phyloP scores from a whole-genome alignment of 371 early-diverging fungal genomes.

The Nematocida ironsii region DNA sequence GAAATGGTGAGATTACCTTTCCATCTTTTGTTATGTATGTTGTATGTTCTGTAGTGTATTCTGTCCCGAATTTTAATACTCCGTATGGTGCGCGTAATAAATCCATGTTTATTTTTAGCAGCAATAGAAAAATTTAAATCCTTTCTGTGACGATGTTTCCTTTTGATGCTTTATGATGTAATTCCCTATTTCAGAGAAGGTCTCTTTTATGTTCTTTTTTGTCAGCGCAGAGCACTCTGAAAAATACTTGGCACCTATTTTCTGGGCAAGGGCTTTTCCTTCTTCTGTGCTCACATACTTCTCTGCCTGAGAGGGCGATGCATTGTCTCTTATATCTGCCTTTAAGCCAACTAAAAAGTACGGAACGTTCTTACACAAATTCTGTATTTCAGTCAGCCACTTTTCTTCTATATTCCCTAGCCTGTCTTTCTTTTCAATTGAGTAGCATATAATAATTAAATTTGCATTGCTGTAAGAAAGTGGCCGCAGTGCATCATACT shows the following conservation, averaged over 20 bases:
- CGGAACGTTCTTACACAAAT: slow-evolving; percentile 68
- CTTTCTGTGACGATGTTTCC: slow-evolving; percentile 9
- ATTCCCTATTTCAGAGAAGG: slow-evolving; percentile 65
- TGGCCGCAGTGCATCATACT: slow-evolving; percentile 71
- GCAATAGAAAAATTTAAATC: slow-evolving; percentile 44
- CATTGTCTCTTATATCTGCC: slow-evolving; percentile 67
- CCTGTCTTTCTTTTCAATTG: slow-evolving; percentile 70
- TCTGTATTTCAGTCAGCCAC: slow-evolving; percentile 70
- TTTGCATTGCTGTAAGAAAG: slow-evolving; percentile 70
- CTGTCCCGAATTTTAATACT: slow-evolving; percentile 45
- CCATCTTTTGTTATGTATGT: slow-evolving; percentile 62
- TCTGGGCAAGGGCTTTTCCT: slow-evolving; percentile 63
- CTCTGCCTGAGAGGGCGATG: slow-evolving; percentile 34
- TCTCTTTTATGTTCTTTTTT: slow-evolving; percentile 67
- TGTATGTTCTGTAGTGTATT: slow-evolving; percentile 62
- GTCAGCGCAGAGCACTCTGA: slow-evolving; percentile 70
- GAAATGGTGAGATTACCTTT: slow-evolving; percentile 84
- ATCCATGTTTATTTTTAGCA: slow-evolving; percentile 24
- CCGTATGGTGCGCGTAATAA: slow-evolving; percentile 22
- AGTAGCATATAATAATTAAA: slow-evolving; percentile 70
- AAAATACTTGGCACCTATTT: slow-evolving; percentile 67
- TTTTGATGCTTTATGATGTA: slow-evolving; percentile 56
- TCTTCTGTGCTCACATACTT: slow-evolving; percentile 64
- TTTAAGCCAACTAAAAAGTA: slow-evolving; percentile 70
- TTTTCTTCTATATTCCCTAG: slow-evolving; percentile 69